Conservation (phyloP, 495 filamentous ascomycete genomes). For the Bryoglossum gracile region DNA sequence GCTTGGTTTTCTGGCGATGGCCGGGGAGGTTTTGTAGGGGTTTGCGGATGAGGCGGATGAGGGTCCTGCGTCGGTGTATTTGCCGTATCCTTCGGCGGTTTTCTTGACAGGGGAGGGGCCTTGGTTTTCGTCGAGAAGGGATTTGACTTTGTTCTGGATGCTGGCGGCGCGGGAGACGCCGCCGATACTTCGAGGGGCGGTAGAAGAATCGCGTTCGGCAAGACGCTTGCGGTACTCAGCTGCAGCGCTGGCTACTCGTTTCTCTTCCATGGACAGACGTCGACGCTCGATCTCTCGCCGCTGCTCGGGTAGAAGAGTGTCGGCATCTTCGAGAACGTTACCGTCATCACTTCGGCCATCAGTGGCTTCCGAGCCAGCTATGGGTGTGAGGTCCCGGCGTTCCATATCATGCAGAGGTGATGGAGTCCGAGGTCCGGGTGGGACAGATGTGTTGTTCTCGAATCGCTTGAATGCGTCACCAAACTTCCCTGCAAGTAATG, state of each 20-base stretch:
- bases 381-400: constrained; percentile 56
- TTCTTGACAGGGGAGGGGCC: constrained; percentile 51
- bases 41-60: constrained; percentile 19
- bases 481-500: constrained; percentile 82
- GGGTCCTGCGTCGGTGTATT: constrained; percentile 53
- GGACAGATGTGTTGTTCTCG: constrained; percentile 53
- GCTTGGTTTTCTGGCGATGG: constrained; percentile 32
- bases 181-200: constrained; percentile 42
- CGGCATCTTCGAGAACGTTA: constrained; percentile 46
- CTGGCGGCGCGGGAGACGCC: constrained; percentile 61
- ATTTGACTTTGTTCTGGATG: constrained; percentile 87
- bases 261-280: constrained; percentile 81
- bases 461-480: constrained; percentile 94
- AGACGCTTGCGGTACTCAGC: constrained; percentile 80
- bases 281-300: constrained; percentile 82
- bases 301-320: constrained; percentile 78
- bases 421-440: constrained; percentile 40
- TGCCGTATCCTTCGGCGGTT: constrained; percentile 85
- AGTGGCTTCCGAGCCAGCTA: constrained; percentile 69
- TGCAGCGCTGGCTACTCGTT: constrained; percentile 84
- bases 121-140: constrained; percentile 71
- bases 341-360: constrained; percentile 65
- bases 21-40: constrained; percentile 17
- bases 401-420: constrained; percentile 47
- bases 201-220: constrained; percentile 46